Percentiles rank a stretch among this genome's conserved stretches.
Conservation (phyloP, 1,284 basidiomycete species). For the Earliella scabrosa region DNA sequence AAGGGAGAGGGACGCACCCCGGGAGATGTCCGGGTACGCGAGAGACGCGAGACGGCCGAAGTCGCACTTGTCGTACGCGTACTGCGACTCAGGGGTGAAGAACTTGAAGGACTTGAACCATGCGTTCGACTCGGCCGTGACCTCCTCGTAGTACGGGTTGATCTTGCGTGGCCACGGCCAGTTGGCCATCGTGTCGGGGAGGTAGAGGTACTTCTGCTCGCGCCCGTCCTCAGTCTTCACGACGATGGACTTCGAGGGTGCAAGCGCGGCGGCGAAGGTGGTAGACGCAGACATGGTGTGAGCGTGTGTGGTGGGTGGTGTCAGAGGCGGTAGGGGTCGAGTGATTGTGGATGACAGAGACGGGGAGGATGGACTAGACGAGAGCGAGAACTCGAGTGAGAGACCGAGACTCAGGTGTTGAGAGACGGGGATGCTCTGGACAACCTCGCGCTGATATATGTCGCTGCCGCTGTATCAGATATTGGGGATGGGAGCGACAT, state of each 20-base stretch:
- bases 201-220: background rate
- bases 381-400: background rate
- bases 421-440: background rate
- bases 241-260: background rate
- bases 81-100: constrained; percentile 34
- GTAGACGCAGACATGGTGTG: background rate
- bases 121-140: constrained; percentile 31
- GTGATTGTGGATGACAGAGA: background rate
- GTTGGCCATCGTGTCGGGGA: constrained; percentile 16
- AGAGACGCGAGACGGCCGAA: constrained; percentile 35
- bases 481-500: background rate
- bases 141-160: constrained; percentile 28
- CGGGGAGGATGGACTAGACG: background rate
- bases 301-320: constrained; percentile 39
- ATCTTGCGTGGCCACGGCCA: constrained; percentile 22
- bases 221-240: constrained; percentile 30
- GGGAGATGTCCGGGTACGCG: constrained; percentile 25
- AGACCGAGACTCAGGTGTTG: background rate
- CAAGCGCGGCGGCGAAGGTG: background rate
- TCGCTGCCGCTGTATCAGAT: background rate
- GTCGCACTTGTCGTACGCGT: constrained; percentile 39
- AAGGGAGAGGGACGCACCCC: constrained; percentile 17
- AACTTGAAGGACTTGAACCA: constrained; percentile 39
- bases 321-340: constrained; percentile 32
- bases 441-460: background rate